A percentile compares a stretch with the other conserved stretches of the same genome.
phyloP scores from a whole-genome alignment of 2,329 filamentous ascomycete genomes.

The Sarocladium oryzae region DNA sequence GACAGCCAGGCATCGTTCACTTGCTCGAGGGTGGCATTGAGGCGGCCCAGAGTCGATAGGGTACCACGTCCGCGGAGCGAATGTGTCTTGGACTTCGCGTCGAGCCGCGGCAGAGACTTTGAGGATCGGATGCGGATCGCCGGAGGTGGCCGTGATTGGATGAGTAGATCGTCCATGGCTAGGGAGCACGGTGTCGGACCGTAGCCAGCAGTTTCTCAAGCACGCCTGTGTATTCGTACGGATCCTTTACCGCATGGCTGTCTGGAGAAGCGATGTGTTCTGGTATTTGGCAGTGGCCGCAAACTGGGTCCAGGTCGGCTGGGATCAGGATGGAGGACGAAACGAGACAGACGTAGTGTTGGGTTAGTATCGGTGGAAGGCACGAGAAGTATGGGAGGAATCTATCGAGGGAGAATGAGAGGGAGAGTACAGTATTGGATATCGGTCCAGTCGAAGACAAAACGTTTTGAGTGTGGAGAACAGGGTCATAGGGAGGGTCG shows the following conservation, averaged over 20 bases:
- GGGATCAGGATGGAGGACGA: background rate
- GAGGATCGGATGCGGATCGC: constrained; percentile 5
- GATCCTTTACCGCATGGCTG: background rate
- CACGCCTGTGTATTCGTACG: background rate
- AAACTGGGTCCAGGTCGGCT: background rate
- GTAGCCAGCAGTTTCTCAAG: background rate
- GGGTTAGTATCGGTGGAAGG: background rate
- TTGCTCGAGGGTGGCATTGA: constrained; percentile 27
- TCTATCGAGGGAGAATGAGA: background rate
- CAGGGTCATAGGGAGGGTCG: background rate
- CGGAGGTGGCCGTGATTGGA: background rate
- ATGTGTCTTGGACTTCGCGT: constrained; percentile 6
- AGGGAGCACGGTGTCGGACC: background rate
- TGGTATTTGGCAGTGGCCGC: background rate
- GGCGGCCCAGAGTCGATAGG: background rate
- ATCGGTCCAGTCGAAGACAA: background rate
- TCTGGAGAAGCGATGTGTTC: background rate
- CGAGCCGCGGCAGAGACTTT: constrained; percentile 8
- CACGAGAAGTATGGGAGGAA: background rate
- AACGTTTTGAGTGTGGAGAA: background rate
- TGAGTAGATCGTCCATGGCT: constrained; percentile 13
- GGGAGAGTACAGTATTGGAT: no score
- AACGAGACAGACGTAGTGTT: background rate
- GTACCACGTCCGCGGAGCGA: background rate
- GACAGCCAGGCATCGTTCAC: constrained; percentile 37